phyloP scores from a whole-genome alignment of 2,329 filamentous ascomycete species.

The Zymoseptoria ardabiliae region DNA sequence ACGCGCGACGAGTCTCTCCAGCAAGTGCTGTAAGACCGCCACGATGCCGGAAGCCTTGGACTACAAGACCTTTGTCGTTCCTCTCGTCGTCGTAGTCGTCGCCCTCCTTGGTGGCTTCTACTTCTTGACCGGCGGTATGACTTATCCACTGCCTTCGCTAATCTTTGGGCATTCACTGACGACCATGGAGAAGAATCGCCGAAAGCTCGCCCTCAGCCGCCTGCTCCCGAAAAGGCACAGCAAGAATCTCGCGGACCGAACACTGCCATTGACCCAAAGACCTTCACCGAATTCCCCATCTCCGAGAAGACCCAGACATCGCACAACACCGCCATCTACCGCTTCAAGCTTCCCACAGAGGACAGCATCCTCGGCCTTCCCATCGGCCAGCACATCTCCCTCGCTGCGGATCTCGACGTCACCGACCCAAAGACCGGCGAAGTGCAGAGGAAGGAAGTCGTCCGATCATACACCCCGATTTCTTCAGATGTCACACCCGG shows the following conservation, averaged over 20 bases:
- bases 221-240: neutral
- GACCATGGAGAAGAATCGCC: neutral
- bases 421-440: conserved; percentile 53
- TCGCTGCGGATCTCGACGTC: conserved; percentile 74
- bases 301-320: conserved; percentile 92
- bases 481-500: conserved; percentile 83
- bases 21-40: neutral
- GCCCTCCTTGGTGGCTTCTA: conserved; percentile 10
- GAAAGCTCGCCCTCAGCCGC: neutral
- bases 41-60: neutral
- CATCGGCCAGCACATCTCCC: conserved; percentile 98
- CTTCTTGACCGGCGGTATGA: conserved; percentile 38
- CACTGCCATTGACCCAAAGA: conserved; percentile 77
- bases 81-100: conserved; percentile 8
- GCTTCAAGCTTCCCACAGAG: conserved; percentile 73
- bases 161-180: neutral
- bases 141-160: neutral
- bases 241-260: conserved; percentile 31
- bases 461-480: conserved; percentile 88
- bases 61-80: neutral
- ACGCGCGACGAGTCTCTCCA: neutral
- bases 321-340: conserved; percentile 99
- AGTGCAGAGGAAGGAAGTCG: conserved; percentile 67
- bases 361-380: conserved; percentile 85
- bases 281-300: conserved; percentile 87